Evolutionary conservation across 805 yeast species (phyloP).

Genomic region (Wickerhamiella parazyma): DNA sequence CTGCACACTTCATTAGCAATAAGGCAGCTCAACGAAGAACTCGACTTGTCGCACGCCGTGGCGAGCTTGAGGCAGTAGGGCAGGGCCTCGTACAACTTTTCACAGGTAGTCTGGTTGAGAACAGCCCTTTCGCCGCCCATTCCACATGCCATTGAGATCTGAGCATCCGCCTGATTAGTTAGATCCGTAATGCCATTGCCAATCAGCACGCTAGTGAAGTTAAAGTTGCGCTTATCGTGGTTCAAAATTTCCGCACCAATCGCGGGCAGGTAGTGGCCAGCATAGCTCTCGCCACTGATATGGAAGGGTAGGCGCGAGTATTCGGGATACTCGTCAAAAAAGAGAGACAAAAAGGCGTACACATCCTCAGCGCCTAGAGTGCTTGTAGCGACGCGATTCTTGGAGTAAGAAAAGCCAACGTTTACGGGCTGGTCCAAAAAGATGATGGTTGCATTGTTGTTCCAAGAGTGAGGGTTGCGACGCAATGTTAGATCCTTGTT

Average conservation of each 20-base stretch:
- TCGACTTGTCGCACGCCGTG: slow-evolving; percentile 61
- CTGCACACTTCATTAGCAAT: slow-evolving; percentile 90
- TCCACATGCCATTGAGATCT: slow-evolving; percentile 93
- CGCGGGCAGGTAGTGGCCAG: slow-evolving; percentile 92
- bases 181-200: slow-evolving; percentile 94
- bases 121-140: slow-evolving; percentile 72
- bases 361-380: slow-evolving; percentile 77
- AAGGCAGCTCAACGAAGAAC: slow-evolving; percentile 70
- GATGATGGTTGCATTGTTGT: slow-evolving; percentile 78
- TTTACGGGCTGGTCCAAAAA: slow-evolving; percentile 92
- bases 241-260: slow-evolving; percentile 45
- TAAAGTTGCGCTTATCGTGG: slow-evolving; percentile 51
- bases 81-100: slow-evolving; percentile 47
- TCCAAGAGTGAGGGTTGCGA: slow-evolving; percentile 82
- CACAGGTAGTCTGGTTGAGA: slow-evolving; percentile 66
- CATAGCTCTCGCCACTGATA: slow-evolving; percentile 90
- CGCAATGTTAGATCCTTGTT: slow-evolving; percentile 57
- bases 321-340: slow-evolving; percentile 79
- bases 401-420: slow-evolving; percentile 78
- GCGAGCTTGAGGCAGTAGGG: slow-evolving; percentile 70
- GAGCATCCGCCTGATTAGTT: slow-evolving; percentile 61
- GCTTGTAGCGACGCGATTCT: slow-evolving; percentile 14
- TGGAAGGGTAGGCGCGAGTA: slow-evolving; percentile 53
- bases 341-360: slow-evolving; percentile 71
- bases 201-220: slow-evolving; percentile 68